Percentiles rank a stretch among this genome's conserved stretches.
phyloP scores from a whole-genome alignment of 495 filamentous ascomycete species.

The Penicillium robsamsonii region DNA sequence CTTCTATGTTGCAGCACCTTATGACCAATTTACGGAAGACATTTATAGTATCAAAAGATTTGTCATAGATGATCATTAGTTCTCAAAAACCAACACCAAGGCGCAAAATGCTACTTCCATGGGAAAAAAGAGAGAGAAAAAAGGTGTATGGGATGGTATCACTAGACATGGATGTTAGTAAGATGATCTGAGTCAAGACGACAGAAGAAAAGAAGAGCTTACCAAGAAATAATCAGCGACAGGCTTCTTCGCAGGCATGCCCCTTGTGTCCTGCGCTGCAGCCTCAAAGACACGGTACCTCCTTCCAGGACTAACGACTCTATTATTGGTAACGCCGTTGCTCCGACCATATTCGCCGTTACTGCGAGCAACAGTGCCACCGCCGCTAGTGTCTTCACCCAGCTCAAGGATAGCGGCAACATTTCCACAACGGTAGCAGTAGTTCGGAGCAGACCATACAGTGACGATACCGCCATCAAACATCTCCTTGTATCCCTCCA shows the following conservation, averaged over 20 bases:
- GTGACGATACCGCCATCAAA: conserved; percentile 93
- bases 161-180: conserved; percentile 20
- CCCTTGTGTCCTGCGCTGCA: conserved; percentile 91
- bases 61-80: conserved; percentile 31
- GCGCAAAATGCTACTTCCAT: conserved; percentile 23
- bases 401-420: conserved; percentile 94
- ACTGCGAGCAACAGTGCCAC: conserved; percentile 71
- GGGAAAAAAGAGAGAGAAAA: conserved; percentile 14
- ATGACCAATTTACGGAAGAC: not conserved
- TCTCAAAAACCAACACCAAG: conserved; percentile 24
- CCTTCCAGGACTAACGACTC: conserved; percentile 72
- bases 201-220: conserved; percentile 15
- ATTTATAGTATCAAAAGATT: conserved; percentile 9
- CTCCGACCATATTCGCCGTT: conserved; percentile 73
- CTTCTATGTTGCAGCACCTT: not conserved
- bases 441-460: conserved; percentile 96
- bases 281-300: conserved; percentile 96
- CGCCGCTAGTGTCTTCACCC: conserved; percentile 74
- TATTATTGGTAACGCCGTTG: conserved; percentile 44
- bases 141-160: conserved; percentile 25
- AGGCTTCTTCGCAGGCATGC: conserved; percentile 99
- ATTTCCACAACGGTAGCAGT: conserved; percentile 97
- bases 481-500: conserved; percentile 99
- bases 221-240: conserved; percentile 95
- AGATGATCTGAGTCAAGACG: not conserved